Evolutionary conservation across 495 filamentous ascomycete species (phyloP).

Genomic region (Physcia stellaris): DNA sequence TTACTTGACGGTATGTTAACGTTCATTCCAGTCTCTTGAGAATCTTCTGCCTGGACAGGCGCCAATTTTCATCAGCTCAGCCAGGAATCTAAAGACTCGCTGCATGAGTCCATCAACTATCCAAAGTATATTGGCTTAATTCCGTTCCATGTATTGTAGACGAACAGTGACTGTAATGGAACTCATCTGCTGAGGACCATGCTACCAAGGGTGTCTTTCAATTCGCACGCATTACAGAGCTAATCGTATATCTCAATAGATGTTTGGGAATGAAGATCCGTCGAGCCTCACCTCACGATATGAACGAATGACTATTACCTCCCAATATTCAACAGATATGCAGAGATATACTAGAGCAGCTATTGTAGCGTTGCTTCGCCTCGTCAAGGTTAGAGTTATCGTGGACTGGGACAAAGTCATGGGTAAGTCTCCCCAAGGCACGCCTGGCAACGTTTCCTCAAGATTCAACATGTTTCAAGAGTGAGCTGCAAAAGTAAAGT

Average conservation of each 20-base stretch:
- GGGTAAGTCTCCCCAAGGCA: constrained; percentile 12
- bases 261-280: constrained; percentile 28
- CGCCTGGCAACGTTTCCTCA: too few species aligned
- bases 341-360: constrained; percentile 27
- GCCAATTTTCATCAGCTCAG: too few species aligned
- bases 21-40: too few species aligned
- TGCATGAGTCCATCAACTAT: too few species aligned
- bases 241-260: constrained; percentile 25
- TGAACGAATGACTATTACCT: not conserved
- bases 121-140: too few species aligned
- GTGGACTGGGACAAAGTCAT: constrained; percentile 23
- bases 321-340: not conserved
- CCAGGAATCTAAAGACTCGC: too few species aligned
- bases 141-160: too few species aligned
- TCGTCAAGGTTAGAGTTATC: constrained; percentile 15
- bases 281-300: constrained; percentile 8
- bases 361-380: constrained; percentile 23
- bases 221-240: constrained; percentile 13
- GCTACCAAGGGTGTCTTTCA: constrained; percentile 10
- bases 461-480: too few species aligned
- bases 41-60: too few species aligned
- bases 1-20: too few species aligned
- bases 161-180: too few species aligned
- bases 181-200: constrained; percentile 3
- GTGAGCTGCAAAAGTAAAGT: too few species aligned